Percentiles rank a stretch among this genome's conserved stretches.
Conservation (phyloP, 805 yeast genomes). For the Wickerhamomyces alni region DNA sequence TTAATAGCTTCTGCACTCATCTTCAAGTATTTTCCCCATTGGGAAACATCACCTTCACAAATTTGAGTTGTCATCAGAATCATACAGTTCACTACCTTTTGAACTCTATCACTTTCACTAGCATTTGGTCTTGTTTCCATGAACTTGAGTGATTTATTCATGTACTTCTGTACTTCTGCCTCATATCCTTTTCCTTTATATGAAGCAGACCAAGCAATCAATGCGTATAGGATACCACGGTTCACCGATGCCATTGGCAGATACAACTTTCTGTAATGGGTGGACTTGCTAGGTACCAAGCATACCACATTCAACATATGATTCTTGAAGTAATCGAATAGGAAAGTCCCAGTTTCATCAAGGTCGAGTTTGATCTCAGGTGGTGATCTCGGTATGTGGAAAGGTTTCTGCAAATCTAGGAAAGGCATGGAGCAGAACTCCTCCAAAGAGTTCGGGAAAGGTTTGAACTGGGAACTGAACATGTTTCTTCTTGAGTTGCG, state of each 20-base stretch:
- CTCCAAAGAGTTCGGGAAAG: too few relatives aligned
- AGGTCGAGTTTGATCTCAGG: too few relatives aligned
- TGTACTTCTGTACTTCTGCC: slow-evolving; percentile 42
- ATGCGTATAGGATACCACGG: neutral
- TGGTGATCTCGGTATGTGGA: too few relatives aligned
- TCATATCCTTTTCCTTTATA: slow-evolving; percentile 31
- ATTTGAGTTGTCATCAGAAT: slow-evolving; percentile 76
- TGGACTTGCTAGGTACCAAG: neutral
- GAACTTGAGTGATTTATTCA: slow-evolving; percentile 41
- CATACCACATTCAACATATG: neutral
- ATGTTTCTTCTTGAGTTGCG: too few relatives aligned
- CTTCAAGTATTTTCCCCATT: slow-evolving; percentile 64
- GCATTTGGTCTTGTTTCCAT: slow-evolving; percentile 28
- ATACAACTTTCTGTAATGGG: neutral
- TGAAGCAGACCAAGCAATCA: slow-evolving; percentile 5
- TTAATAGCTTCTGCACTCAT: slow-evolving; percentile 61
- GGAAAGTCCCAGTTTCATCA: neutral
- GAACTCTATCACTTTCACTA: slow-evolving; percentile 21
- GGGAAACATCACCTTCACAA: slow-evolving; percentile 72
- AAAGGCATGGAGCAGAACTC: too few relatives aligned
- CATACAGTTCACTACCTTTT: slow-evolving; percentile 56
- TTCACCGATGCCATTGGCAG: neutral
- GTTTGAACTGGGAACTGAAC: too few relatives aligned
- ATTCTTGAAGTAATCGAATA: neutral
- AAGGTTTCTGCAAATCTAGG: too few relatives aligned